Evolutionary conservation across 768 basidiomycete species (phyloP), one percentile per base, ranked within the genome.

Genomic region (Pleurotus sapidus): DNA sequence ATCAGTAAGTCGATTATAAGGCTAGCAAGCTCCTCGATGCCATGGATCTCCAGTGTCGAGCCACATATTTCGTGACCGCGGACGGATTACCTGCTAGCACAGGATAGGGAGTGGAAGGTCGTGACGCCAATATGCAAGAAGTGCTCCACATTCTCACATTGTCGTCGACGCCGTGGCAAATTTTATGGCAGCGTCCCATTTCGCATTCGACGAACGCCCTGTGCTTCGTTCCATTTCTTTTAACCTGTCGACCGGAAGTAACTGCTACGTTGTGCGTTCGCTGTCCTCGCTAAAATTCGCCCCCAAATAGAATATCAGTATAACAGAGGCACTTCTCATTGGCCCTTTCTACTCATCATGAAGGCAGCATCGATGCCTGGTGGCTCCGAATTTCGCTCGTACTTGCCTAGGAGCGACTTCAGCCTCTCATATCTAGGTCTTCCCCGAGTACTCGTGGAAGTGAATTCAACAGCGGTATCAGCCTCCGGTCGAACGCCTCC

Each of bases 391-490:
- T 3, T 37, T 20, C 30, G 48, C 17, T 30, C 25, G 17, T 57
- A 57, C 38, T 18, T 14, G 9, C 56, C 56, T 4, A 7, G n/a
- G 17, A 57, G 47, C 50, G 56, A 50, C 37, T 27, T 57, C 11
- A 20, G 3, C 27, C 27, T 57, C n/a, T 12, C 25, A 49, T 11
- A 23, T 15, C n/a, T 17, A 11, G 2, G 14, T 40, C 30, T 57
- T 25, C 56, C 56, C 9, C 47, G 49, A 39, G 17, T 57, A 12
- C 24, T 39, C 30, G 56, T 57, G 5, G 47, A 57, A 39, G 37
- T 57, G 18, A 50, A 57, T 50, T 57, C 56, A 14, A 40, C 18
- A 9, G 18, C 20, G 20, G 46, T 23, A 17, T 20, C 8, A 49
- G 18, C 24, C 30, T 34, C 11, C 14, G 47, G 15, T 25, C 20